phyloP scores from a whole-genome alignment of 495 filamentous ascomycete genomes.

The Tuber calosporum region DNA sequence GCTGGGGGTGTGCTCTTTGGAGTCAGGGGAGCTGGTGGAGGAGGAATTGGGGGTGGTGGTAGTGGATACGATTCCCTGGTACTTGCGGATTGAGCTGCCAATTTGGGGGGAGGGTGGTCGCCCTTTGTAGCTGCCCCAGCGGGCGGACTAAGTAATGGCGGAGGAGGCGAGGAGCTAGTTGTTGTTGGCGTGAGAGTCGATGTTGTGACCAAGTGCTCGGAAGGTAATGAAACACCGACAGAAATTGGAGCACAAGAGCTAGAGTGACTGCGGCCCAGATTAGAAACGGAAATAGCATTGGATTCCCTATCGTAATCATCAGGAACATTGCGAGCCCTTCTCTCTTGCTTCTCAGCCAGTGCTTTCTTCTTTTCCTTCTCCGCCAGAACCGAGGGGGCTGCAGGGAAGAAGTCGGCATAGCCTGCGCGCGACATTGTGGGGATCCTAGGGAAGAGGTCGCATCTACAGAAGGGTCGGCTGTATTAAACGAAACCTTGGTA shows the following conservation, averaged over 20 bases:
- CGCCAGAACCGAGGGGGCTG: constrained; percentile 62
- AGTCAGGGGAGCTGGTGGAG: constrained; percentile 36
- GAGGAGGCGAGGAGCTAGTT: constrained; percentile 29
- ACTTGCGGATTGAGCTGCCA: constrained; percentile 17
- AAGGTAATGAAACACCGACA: background rate
- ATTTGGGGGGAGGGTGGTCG: constrained; percentile 28
- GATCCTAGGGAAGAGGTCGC: constrained; percentile 38
- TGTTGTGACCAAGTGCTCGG: constrained; percentile 6
- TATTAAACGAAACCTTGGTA: constrained; percentile 13
- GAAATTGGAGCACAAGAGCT: constrained; percentile 22
- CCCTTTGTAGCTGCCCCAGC: constrained; percentile 23
- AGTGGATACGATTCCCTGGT: constrained; percentile 23
- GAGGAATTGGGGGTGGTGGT: constrained; percentile 24
- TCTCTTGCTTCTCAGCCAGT: constrained; percentile 41
- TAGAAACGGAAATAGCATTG: constrained; percentile 43
- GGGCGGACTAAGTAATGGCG: constrained; percentile 27
- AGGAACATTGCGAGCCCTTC: constrained; percentile 34
- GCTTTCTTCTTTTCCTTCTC: constrained; percentile 43
- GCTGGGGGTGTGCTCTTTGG: constrained; percentile 41
- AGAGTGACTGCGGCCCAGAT: constrained; percentile 22
- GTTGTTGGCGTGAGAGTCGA: constrained; percentile 29
- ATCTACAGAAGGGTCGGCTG: constrained; percentile 33
- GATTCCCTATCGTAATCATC: constrained; percentile 38
- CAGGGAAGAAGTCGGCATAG: constrained; percentile 85
- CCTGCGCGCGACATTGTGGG: constrained; percentile 72